Conservation (phyloP, 164 flowering plant species). For the Magnolia kwangsiensis region DNA sequence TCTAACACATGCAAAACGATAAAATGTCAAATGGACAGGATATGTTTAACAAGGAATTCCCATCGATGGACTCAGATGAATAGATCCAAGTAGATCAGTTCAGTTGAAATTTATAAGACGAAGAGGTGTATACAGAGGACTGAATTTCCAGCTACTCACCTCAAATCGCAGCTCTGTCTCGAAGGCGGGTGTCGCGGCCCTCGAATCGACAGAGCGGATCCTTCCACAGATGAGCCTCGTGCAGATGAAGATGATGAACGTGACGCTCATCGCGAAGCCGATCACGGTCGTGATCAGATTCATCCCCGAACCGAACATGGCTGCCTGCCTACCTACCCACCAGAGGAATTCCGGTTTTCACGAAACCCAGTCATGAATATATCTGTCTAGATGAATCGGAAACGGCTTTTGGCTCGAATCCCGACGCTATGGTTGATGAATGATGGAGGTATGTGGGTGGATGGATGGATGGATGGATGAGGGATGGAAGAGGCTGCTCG, state of each 20-base stretch:
- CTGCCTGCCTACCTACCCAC: background rate
- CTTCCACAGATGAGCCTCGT: constrained; percentile 74
- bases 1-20: too few relatives aligned
- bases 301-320: constrained; percentile 30
- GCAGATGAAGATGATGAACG: constrained; percentile 75
- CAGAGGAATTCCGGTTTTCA: too few relatives aligned
- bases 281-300: constrained; percentile 67
- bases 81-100: too few relatives aligned
- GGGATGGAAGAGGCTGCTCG: background rate
- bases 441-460: background rate
- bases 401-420: background rate
- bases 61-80: too few relatives aligned
- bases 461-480: background rate
- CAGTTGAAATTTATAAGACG: too few relatives aligned
- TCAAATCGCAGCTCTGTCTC: constrained; percentile 56
- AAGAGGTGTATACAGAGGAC: too few relatives aligned
- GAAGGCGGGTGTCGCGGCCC: constrained; percentile 31
- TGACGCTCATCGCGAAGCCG: constrained; percentile 81
- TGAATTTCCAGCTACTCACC: constrained; percentile 1
- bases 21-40: too few relatives aligned
- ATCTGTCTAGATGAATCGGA: background rate
- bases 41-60: too few relatives aligned
- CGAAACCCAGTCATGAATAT: too few relatives aligned
- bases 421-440: background rate
- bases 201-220: constrained; percentile 30